Conservation (phyloP, 306 rosid species). For the Pueraria montana region DNA sequence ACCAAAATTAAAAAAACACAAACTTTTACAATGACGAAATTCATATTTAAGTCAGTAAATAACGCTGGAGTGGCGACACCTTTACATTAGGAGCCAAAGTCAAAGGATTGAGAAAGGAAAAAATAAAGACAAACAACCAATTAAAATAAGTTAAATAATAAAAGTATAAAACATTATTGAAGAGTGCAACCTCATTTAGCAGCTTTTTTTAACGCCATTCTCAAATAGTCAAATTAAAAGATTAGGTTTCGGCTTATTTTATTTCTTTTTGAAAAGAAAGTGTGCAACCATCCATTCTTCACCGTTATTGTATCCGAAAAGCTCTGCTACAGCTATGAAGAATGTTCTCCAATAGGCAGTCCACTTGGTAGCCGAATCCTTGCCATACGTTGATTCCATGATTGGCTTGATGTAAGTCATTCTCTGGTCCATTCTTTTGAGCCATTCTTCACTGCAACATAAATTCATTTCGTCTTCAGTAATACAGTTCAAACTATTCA, state of each 20-base stretch:
- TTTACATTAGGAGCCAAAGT: not conserved
- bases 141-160: not conserved
- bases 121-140: no score
- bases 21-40: no score
- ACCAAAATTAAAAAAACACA: no score
- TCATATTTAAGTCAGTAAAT: no score
- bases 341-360: conserved; percentile 95
- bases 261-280: conserved; percentile 82
- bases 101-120: not conserved
- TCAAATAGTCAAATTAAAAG: not conserved
- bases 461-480: conserved; percentile 23
- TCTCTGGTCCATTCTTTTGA: conserved; percentile 83
- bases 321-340: conserved; percentile 90
- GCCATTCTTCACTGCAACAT: conserved; percentile 94
- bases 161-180: not conserved
- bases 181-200: not conserved
- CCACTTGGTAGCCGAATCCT: conserved; percentile 88
- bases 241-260: not conserved
- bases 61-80: not conserved
- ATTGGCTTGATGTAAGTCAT: conserved; percentile 67
- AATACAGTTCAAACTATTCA: not conserved
- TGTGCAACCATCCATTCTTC: conserved; percentile 96
- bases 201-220: not conserved
- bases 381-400: conserved; percentile 89
- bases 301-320: conserved; percentile 83